Base-by-base conservation (phyloP, 2,329 filamentous ascomycete species). In the Didymellaceae sp. region DNA sequence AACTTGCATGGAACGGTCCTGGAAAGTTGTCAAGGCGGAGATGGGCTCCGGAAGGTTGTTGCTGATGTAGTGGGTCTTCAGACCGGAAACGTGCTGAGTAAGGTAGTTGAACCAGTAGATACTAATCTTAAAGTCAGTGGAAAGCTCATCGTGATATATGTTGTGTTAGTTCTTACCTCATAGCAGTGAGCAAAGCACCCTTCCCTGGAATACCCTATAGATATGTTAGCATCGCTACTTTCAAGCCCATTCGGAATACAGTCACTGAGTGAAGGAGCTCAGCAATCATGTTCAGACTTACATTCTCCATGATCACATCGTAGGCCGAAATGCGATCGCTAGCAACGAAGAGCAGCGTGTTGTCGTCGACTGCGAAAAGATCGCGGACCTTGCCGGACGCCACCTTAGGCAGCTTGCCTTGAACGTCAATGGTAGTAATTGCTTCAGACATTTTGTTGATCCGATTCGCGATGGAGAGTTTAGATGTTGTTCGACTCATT, bases 321-420 rank as follows among this genome's bases (percentile, higher is more conserved):
- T 93, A 97, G 47, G 94, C 94, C 18, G 91, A 96, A 72, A 97
- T 94, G 61, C 94, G 88, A 77, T 97, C 92, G 11, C 90, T 89
- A 18, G 90, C 88, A 46, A 92, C 86, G 70, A 96, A 93, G 48
- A 96, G 86, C 4, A 96, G 83, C 2, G 84, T 88, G 48, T 82
- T 76, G 31, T 84, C 77, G 69, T 90, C 84, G 45, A 95, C 77
- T 54, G 83, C 80, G 73, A 90, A 96, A 28, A 95, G 82, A 67
- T 95, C 89, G 66, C 90, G 85, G 20, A 95, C 91, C 77, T 95
- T 95, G 57, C 85, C 85, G 30, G 80, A 79, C 6, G 83, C 82
- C 37, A 87, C 70, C 43, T 76, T 77, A 25, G 73, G 72, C 25
- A 79, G 48, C 37, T 64, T 65, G 42, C 69, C 74, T 32, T 71